Evolutionary conservation across 2,329 filamentous ascomycete species (phyloP).

Genomic region (Fragosphaeria purpurea): DNA sequence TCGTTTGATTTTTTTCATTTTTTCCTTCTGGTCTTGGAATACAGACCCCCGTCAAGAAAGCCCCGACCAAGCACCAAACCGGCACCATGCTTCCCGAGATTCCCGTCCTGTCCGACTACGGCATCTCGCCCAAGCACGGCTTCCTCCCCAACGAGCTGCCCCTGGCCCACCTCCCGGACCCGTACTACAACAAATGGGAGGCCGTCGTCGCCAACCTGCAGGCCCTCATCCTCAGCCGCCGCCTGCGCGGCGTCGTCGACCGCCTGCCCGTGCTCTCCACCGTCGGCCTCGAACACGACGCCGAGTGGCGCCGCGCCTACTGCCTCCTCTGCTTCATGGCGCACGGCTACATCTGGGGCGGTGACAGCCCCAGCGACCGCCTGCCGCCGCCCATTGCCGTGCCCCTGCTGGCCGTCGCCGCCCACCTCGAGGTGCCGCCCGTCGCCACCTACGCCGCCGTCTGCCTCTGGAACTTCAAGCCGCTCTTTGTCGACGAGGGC

Average conservation of each 20-base stretch:
- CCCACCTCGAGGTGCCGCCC: constrained; percentile 72
- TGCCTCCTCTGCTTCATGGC: constrained; percentile 82
- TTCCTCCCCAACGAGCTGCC: constrained; percentile 80
- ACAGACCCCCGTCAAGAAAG: background rate
- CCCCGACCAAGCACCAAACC: background rate
- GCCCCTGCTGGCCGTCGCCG: constrained; percentile 68
- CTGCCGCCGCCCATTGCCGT: constrained; percentile 75
- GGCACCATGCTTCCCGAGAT: constrained; percentile 47
- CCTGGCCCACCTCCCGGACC: constrained; percentile 69
- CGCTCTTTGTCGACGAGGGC: constrained; percentile 72
- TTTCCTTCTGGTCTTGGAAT: constrained; percentile 6
- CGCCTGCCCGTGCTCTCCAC: constrained; percentile 76
- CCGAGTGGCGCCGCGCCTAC: constrained; percentile 92
- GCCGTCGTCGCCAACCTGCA: constrained; percentile 77
- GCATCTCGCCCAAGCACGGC: constrained; percentile 66
- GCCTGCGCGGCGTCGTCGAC: constrained; percentile 71
- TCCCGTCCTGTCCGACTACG: constrained; percentile 63
- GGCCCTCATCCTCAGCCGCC: constrained; percentile 72
- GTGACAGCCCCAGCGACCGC: constrained; percentile 63
- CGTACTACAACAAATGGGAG: constrained; percentile 96
- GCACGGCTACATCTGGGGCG: constrained; percentile 95
- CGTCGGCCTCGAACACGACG: constrained; percentile 66
- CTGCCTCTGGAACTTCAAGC: constrained; percentile 95
- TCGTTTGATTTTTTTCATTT: too few species aligned
- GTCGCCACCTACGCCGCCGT: constrained; percentile 91